phyloP scores from a whole-genome alignment of 2,329 filamentous ascomycete genomes.

The Xylaria sp. region DNA sequence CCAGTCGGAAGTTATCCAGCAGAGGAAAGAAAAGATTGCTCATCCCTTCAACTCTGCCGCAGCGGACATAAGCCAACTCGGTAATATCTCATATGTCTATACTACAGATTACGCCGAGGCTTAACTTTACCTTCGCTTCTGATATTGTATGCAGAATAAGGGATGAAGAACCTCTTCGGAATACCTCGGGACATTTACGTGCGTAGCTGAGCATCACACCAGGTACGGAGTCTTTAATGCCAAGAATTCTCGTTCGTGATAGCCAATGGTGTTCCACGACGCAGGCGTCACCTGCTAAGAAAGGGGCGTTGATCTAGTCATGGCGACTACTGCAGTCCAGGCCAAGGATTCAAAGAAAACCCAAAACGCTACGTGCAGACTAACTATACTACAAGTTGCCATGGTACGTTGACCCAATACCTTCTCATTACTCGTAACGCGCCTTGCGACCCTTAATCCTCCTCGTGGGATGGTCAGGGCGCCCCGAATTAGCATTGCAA shows the following conservation, averaged over 20 bases:
- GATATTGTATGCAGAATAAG: background rate
- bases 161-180: background rate
- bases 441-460: background rate
- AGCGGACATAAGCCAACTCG: background rate
- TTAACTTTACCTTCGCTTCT: background rate
- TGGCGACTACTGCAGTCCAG: slow-evolving; percentile 4
- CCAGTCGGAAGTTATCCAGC: background rate
- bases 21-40: background rate
- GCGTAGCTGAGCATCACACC: background rate
- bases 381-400: background rate
- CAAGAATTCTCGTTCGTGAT: slow-evolving; percentile 2
- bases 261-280: slow-evolving; percentile 18
- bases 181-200: slow-evolving; percentile 1
- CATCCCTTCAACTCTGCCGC: background rate
- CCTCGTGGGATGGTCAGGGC: background rate
- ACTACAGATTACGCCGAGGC: too few species aligned
- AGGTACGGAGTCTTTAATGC: slow-evolving; percentile 7
- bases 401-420: slow-evolving; percentile 6
- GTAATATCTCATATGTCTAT: background rate
- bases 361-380: background rate
- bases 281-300: background rate
- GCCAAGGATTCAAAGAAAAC: slow-evolving; percentile 1
- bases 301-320: slow-evolving; percentile 9
- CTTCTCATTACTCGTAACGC: background rate
- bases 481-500: background rate